phyloP scores from a whole-genome alignment of 495 filamentous ascomycete species.

The Aspergillus campestris region DNA sequence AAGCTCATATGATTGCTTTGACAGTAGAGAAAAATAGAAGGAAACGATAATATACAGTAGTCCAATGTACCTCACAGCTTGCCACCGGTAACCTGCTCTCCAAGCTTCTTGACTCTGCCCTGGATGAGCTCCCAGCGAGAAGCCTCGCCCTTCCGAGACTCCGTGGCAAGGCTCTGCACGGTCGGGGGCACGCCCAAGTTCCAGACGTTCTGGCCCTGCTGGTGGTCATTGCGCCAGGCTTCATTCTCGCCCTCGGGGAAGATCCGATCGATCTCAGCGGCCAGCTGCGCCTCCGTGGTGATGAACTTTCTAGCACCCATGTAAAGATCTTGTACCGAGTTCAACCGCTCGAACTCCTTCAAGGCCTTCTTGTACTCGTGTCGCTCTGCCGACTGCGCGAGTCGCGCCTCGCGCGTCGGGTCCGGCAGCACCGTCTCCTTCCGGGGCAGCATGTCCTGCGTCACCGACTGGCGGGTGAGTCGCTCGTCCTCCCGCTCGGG shows the following conservation, averaged over 20 bases:
- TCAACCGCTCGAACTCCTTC: constrained; percentile 33
- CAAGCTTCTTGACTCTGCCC: constrained; percentile 54
- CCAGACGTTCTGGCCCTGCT: constrained; percentile 48
- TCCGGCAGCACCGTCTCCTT: constrained; percentile 33
- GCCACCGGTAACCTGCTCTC: constrained; percentile 60
- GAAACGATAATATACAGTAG: constrained; percentile 14
- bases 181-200: constrained; percentile 45
- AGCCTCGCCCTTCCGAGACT: constrained; percentile 22
- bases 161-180: constrained; percentile 32
- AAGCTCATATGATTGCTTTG: no score
- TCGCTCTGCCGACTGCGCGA: constrained; percentile 34
- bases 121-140: constrained; percentile 38
- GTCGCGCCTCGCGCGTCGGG: constrained; percentile 37
- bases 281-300: constrained; percentile 51
- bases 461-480: constrained; percentile 47
- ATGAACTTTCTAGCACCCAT: constrained; percentile 59
- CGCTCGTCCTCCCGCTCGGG: constrained; percentile 53
- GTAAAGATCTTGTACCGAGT: constrained; percentile 53
- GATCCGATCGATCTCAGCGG: constrained; percentile 50
- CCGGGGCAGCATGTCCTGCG: constrained; percentile 31
- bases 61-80: constrained; percentile 41
- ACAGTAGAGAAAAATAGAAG: no score
- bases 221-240: constrained; percentile 38
- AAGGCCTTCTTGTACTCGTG: constrained; percentile 26
- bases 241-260: constrained; percentile 47